Evolutionary conservation across 306 rosid species (phyloP).

Genomic region (Trifolium pratense): DNA sequence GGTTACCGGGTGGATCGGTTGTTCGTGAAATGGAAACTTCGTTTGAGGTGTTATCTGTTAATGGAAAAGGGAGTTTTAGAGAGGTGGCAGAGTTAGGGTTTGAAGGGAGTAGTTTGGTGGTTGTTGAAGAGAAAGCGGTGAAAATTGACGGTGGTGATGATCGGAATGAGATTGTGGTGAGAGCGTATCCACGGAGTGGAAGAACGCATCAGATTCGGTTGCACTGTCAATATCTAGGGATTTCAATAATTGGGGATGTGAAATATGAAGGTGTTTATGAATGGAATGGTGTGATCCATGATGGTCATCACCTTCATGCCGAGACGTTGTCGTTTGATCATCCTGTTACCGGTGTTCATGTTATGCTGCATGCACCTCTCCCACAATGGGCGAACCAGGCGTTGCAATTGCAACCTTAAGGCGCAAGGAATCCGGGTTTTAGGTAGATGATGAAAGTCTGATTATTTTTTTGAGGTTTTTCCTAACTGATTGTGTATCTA

Average conservation of each 20-base stretch:
- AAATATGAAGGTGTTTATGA: constrained; percentile 85
- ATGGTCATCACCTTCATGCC: constrained; percentile 87
- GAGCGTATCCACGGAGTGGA: constrained; percentile 84
- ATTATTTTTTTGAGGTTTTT: constrained; percentile 14
- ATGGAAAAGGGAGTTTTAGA: constrained; percentile 54
- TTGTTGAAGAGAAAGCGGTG: constrained; percentile 62
- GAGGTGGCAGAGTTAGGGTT: constrained; percentile 51
- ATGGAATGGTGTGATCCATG: constrained; percentile 59
- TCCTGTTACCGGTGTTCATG: constrained; percentile 67
- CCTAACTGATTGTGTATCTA: constrained; percentile 12
- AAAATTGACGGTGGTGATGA: constrained; percentile 29
- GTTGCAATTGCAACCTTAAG: constrained; percentile 42
- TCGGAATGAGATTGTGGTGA: constrained; percentile 66
- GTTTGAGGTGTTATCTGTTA: constrained; percentile 63
- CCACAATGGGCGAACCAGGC: constrained; percentile 70
- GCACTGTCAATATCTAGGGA: constrained; percentile 92
- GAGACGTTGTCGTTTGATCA: constrained; percentile 77
- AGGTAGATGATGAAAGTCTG: not conserved
- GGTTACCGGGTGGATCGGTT: constrained; percentile 79
- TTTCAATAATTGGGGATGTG: constrained; percentile 85
- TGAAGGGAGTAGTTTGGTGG: constrained; percentile 39
- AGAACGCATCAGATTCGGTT: constrained; percentile 92
- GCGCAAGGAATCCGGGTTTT: not conserved
- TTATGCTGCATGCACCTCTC: constrained; percentile 62
- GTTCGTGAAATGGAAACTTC: constrained; percentile 87